These are phyloP conservation scores for Actinomortierella wolfii DNA, from an alignment of 371 early-diverging fungal genomes.

Conservation along the genomic window DNA sequence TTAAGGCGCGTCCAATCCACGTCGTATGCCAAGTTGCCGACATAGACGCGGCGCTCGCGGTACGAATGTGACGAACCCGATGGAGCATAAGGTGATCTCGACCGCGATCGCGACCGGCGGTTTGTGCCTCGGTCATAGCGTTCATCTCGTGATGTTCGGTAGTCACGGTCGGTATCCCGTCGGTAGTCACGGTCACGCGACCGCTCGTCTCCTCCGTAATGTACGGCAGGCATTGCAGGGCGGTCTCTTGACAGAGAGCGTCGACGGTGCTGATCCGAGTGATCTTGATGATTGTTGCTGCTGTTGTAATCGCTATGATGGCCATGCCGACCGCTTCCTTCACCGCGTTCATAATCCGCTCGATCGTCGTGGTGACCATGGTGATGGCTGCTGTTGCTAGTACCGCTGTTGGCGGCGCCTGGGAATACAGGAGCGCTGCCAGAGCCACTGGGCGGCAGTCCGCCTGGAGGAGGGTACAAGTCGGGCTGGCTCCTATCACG, in stretches of 20 bases:
- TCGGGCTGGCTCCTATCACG: neutral
- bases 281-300: no score
- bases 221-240: neutral
- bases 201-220: neutral
- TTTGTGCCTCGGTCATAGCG: no score
- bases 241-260: constrained; percentile 6
- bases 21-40: constrained; percentile 70
- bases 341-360: no score
- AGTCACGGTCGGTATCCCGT: constrained; percentile 1
- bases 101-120: no score
- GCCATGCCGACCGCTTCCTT: no score
- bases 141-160: no score
- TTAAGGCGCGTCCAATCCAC: constrained; percentile 67
- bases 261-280: neutral
- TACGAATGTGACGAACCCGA: neutral
- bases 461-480: constrained; percentile 1
- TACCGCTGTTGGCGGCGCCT: no score
- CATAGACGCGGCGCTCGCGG: constrained; percentile 62
- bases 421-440: no score
- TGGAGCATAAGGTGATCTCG: neutral
- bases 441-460: neutral
- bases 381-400: no score
- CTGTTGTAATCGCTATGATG: no score
- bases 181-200: constrained; percentile 1
- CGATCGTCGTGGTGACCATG: no score